Evolutionary conservation across 768 basidiomycete species (phyloP).

Genomic region (Epithele typhae): DNA sequence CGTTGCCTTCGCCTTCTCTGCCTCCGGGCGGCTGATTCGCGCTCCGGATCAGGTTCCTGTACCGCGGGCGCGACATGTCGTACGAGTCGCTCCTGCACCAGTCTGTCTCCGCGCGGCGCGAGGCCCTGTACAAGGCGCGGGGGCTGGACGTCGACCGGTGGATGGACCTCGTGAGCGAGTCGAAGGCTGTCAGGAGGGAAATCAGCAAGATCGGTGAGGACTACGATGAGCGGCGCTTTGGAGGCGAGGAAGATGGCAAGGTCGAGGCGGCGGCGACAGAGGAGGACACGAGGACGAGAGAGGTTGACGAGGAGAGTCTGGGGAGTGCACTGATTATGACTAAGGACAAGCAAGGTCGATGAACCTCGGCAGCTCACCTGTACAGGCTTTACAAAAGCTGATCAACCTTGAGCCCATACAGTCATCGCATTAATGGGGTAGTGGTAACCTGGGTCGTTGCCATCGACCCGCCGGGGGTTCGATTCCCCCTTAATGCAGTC

Average conservation of each 20-base stretch:
- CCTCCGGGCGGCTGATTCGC: too few relatives aligned
- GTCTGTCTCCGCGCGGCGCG: conserved; percentile 53
- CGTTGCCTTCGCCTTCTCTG: background rate
- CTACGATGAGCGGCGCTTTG: conserved; percentile 43
- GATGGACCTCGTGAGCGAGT: conserved; percentile 50
- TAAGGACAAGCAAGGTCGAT: too few relatives aligned
- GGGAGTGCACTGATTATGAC: too few relatives aligned
- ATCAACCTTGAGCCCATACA: too few relatives aligned
- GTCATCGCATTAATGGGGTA: conserved; percentile 31
- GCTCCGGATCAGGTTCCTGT: conserved; percentile 48
- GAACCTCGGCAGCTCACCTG: too few relatives aligned
- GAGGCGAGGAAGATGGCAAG: too few relatives aligned
- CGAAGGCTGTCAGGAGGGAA: conserved; percentile 44
- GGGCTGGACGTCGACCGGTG: conserved; percentile 61
- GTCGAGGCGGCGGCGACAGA: too few relatives aligned
- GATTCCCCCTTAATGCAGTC: conserved; percentile 87
- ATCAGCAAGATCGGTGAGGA: conserved; percentile 57
- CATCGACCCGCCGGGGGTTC: conserved; percentile 82
- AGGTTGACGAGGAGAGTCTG: too few relatives aligned
- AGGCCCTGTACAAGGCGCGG: conserved; percentile 49
- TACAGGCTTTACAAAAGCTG: too few relatives aligned
- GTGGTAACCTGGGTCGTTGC: conserved; percentile 35
- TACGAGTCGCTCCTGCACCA: conserved; percentile 59
- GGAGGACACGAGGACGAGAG: too few relatives aligned
- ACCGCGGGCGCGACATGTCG: conserved; percentile 60